These are phyloP conservation scores for Eimeria necatrix DNA, from an alignment of 169 alveolate species.

Conservation along the genomic window DNA sequence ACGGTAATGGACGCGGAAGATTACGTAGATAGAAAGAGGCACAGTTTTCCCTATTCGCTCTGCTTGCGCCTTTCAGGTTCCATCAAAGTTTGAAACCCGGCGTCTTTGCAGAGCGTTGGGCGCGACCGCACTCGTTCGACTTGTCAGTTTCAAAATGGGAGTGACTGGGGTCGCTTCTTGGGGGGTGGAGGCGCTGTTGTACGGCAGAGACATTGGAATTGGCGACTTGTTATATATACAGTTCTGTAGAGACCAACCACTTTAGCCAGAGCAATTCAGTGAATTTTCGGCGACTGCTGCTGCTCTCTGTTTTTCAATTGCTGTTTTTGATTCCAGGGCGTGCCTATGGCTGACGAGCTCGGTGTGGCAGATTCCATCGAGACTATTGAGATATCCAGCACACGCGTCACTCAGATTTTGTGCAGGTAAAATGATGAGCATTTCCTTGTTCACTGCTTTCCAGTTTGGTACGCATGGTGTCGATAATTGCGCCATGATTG, in stretches of 20 bases:
- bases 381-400: slow-evolving; percentile 96
- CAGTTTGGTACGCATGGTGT: neutral
- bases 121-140: slow-evolving; percentile 96
- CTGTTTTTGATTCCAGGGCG: slow-evolving; percentile 76
- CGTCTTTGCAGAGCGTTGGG: slow-evolving; percentile 97
- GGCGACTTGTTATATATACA: neutral
- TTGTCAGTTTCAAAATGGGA: slow-evolving; percentile 84
- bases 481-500: neutral
- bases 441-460: neutral
- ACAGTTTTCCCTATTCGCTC: neutral
- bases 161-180: no score
- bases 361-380: slow-evolving; percentile 96
- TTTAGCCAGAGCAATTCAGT: neutral
- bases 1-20: neutral
- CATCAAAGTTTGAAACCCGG: slow-evolving; percentile 96
- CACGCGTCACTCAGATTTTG: slow-evolving; percentile 88
- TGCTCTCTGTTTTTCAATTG: neutral
- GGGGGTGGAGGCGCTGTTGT: no score
- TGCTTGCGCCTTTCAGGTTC: slow-evolving; percentile 78
- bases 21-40: neutral
- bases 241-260: neutral
- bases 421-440: slow-evolving; percentile 13
- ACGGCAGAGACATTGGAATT: no score
- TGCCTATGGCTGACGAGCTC: slow-evolving; percentile 97
- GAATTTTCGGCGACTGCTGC: neutral